Evolutionary conservation across 192 early-diverging fungal species (phyloP).

Genomic region (Coemansia sp.): DNA sequence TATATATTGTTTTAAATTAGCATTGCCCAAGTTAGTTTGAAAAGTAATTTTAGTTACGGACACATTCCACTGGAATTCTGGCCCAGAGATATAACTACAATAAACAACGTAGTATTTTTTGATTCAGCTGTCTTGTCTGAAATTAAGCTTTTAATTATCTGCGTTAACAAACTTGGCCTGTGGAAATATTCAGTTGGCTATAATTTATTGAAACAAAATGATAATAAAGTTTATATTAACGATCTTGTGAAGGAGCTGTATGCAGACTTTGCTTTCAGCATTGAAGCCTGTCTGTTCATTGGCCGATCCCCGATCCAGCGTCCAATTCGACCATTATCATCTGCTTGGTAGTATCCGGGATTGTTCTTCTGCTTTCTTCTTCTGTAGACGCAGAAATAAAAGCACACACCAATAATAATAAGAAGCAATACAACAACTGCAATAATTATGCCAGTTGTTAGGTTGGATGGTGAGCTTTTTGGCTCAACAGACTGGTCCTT

Average conservation of each 20-base stretch:
- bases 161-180: too few species aligned
- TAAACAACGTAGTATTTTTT: too few species aligned
- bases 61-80: too few species aligned
- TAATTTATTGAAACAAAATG: not conserved
- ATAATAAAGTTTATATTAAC: not conserved
- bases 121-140: too few species aligned
- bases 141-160: too few species aligned
- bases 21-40: too few species aligned
- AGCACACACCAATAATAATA: not conserved
- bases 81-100: too few species aligned
- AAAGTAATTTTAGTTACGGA: too few species aligned
- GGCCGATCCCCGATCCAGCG: not conserved
- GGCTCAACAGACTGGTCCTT: not conserved
- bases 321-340: not conserved
- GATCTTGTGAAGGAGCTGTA: not conserved
- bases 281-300: not conserved
- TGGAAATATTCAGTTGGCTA: not conserved
- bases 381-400: conserved; percentile 9
- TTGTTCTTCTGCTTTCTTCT: conserved; percentile 6
- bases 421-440: conserved; percentile 1
- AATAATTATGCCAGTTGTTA: conserved; percentile 4
- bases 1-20: too few species aligned
- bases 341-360: not conserved
- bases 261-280: not conserved
- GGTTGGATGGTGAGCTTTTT: not conserved